Evolutionary conservation across 225 moss, liverwort and hornwort genomes (phyloP).

Genomic region (Ulota crispa): DNA sequence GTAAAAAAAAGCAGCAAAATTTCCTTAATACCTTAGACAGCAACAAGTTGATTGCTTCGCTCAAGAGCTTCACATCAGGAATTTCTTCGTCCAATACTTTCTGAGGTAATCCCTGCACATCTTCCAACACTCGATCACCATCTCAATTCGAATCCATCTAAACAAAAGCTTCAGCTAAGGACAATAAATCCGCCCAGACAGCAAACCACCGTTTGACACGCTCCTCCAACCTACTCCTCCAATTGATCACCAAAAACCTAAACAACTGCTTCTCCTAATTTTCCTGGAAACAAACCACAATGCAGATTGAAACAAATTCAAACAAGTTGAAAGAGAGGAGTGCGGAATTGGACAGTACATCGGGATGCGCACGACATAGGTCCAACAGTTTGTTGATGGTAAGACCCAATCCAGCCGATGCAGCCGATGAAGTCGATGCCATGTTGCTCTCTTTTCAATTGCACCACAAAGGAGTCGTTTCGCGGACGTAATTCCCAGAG

Average conservation of each 20-base stretch:
- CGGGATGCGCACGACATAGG: conserved; percentile 74
- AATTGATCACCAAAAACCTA: not conserved
- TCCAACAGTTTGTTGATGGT: conserved; percentile 70
- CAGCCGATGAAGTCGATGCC: conserved; percentile 47
- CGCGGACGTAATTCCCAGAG: no score
- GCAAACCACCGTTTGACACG: not conserved
- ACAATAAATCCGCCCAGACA: not conserved
- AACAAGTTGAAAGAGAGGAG: not conserved
- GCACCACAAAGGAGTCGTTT: not conserved
- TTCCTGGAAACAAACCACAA: not conserved
- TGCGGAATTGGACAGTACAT: conserved; percentile 34
- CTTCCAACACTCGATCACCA: not conserved
- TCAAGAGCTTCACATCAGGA: conserved; percentile 47
- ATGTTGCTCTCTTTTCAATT: conserved; percentile 18
- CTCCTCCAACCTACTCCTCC: not conserved
- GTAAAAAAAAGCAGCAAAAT: not conserved
- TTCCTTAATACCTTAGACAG: conserved; percentile 59
- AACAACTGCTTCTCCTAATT: not conserved
- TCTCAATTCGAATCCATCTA: not conserved
- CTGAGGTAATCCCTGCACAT: conserved; percentile 79
- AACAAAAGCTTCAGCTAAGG: not conserved
- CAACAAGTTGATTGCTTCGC: conserved; percentile 69
- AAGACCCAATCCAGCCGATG: conserved; percentile 30
- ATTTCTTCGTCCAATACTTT: conserved; percentile 73
- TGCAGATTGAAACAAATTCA: not conserved